Conservation (phyloP, 331 rosid species). For the Saraca asoca region DNA sequence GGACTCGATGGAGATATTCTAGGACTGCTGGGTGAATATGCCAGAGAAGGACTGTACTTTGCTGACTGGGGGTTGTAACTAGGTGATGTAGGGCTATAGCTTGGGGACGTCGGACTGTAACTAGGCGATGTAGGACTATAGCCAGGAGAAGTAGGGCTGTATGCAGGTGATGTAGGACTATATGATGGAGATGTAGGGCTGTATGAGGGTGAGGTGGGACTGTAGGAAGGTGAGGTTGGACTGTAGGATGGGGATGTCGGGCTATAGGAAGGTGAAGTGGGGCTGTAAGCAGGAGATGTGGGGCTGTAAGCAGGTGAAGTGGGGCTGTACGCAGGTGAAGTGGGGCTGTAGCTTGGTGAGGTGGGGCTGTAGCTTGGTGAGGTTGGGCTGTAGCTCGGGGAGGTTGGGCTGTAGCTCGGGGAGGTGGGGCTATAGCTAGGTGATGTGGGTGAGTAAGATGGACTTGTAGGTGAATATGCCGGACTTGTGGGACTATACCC, state of each 20-base stretch:
- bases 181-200: slow-evolving; percentile 81
- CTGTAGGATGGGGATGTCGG: slow-evolving; percentile 71
- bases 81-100: no score
- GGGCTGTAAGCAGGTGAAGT: no score
- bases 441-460: slow-evolving; percentile 88
- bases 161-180: slow-evolving; percentile 80
- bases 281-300: slow-evolving; percentile 37
- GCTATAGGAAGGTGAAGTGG: slow-evolving; percentile 62
- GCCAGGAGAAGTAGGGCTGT: slow-evolving; percentile 71
- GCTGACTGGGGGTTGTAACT: slow-evolving; percentile 94
- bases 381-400: slow-evolving; percentile 83
- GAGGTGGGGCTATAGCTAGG: slow-evolving; percentile 93
- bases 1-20: slow-evolving; percentile 94
- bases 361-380: slow-evolving; percentile 83
- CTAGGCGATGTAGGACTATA: slow-evolving; percentile 53
- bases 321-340: no score
- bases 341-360: slow-evolving; percentile 77
- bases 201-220: slow-evolving; percentile 83
- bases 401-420: slow-evolving; percentile 79
- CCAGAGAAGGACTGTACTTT: slow-evolving; percentile 90
- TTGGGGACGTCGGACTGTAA: slow-evolving; percentile 65
- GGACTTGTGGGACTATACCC: slow-evolving; percentile 98
- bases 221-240: slow-evolving; percentile 82
- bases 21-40: slow-evolving; percentile 99
- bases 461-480: slow-evolving; percentile 97